phyloP scores from a whole-genome alignment of 164 flowering plant species.

The Vitis riparia region DNA sequence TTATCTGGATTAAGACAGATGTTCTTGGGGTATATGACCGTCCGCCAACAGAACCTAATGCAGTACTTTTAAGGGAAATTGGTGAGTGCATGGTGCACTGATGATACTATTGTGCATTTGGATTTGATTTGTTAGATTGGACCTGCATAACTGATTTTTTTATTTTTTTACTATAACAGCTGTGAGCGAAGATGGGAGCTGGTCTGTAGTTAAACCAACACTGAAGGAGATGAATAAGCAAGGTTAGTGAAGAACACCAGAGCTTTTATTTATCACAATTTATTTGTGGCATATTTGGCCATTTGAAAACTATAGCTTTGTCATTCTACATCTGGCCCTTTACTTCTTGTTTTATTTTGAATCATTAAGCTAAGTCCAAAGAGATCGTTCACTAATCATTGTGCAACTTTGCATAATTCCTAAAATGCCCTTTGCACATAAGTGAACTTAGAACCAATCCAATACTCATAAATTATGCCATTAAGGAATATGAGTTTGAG shows the following conservation, averaged over 20 bases:
- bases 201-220: constrained; percentile 74
- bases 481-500: too few species aligned
- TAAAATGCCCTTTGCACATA: too few species aligned
- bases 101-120: background rate
- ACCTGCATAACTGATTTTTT: constrained; percentile 13
- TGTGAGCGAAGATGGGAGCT: constrained; percentile 80
- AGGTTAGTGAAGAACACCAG: constrained; percentile 46
- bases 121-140: background rate
- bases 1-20: constrained; percentile 67
- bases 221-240: constrained; percentile 40
- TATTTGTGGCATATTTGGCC: too few species aligned
- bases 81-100: constrained; percentile 41
- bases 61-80: constrained; percentile 78
- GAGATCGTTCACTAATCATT: too few species aligned
- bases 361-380: too few species aligned
- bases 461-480: too few species aligned
- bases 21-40: constrained; percentile 92
- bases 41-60: constrained; percentile 80
- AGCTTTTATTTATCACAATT: too few species aligned
- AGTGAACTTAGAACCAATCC: too few species aligned
- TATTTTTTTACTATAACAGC: constrained; percentile 38
- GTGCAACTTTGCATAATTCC: too few species aligned
- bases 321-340: too few species aligned
- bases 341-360: too few species aligned
- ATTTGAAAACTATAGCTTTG: background rate